Evolutionary conservation across 2,329 filamentous ascomycete genomes (phyloP), one percentile per base, ranked within the genome.

Genomic region (Dactylellina haptotyla): DNA sequence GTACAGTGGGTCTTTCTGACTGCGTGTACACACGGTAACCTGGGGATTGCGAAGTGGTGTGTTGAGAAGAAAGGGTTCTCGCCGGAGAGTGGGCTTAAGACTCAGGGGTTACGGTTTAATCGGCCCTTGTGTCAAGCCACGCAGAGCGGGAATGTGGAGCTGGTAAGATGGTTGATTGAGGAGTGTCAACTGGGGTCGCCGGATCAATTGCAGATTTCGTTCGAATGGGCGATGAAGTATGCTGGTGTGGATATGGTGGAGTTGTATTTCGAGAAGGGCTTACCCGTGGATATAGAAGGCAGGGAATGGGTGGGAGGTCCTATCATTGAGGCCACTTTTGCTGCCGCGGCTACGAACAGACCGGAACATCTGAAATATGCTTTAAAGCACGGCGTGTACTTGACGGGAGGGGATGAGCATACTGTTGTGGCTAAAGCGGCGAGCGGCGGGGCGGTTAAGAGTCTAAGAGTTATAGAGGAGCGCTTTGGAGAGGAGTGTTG

Each of bases 201-300:
- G 10, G 46, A 54, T 5, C 46, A 62, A n/a, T 41, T 54, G 37
- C n/a, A 45, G 2, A 26, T 69, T 3, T 61, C 56, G 18, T 69
- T 69, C 30, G 56, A 69, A 18, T 69, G 64, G 64, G 64, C 64
- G 10, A 48, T 43, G 45, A 54, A 39, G 43, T 69, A 69, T 41
- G 64, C 56, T 0, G 56, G 46, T 1, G 4, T 61, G 20, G 64
- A 69, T 41, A 69, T 69, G 64, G 46, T 69, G 20, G 26, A 61
- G 25, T 16, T 69, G 9, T 69, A 61, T 48, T 69, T 69, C 14
- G 39, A 69, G 28, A 62, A 50, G 14, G 64, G 64, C 0, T 25
- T 69, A 16, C 54, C 45, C 5, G 18, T 69, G 37, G 63, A 67
- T 18, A n/a, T 18, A 1, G 26, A 54, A 3, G 10, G 14, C 1